These are phyloP conservation scores for Trifolium dubium DNA, from an alignment of 306 rosid species.

Conservation along the genomic window DNA sequence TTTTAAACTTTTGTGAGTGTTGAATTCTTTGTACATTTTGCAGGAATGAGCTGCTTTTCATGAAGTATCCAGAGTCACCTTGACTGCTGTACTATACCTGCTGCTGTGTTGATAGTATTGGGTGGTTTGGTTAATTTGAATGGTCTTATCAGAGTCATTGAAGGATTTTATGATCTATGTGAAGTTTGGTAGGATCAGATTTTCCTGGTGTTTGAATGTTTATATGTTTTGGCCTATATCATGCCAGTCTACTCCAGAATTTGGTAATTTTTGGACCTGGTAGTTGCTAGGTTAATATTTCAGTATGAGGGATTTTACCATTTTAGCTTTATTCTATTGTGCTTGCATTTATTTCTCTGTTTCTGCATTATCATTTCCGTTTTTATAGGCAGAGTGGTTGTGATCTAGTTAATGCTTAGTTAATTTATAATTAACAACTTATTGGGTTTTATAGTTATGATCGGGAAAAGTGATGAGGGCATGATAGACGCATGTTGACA, in stretches of 20 bases:
- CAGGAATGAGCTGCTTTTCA: conserved; percentile 52
- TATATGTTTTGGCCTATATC: conserved; percentile 38
- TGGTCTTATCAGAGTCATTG: conserved; percentile 54
- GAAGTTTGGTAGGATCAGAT: conserved; percentile 67
- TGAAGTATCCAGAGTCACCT: conserved; percentile 33
- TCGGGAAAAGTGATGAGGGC: conserved; percentile 68
- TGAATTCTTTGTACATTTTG: conserved; percentile 27
- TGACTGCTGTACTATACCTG: conserved; percentile 35
- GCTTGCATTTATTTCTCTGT: conserved; percentile 8
- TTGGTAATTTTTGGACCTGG: conserved; percentile 45
- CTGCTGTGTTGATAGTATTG: conserved; percentile 51
- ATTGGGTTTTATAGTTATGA: conserved; percentile 86
- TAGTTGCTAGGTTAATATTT: conserved; percentile 46
- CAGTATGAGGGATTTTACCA: conserved; percentile 34
- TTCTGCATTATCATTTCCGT: conserved; percentile 30
- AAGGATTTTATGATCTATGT: conserved; percentile 47
- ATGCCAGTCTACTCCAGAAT: conserved; percentile 40
- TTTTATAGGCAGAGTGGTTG: conserved; percentile 29
- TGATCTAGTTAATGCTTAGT: conserved; percentile 39
- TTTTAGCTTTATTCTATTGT: conserved; percentile 20
- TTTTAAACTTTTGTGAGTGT: conserved; percentile 17
- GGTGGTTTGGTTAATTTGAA: conserved; percentile 47
- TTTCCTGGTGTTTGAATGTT: conserved; percentile 50
- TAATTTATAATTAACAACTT: conserved; percentile 57
- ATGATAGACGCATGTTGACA: conserved; percentile 66